A percentile compares a stretch with the other conserved stretches of the same genome.
phyloP scores from a whole-genome alignment of 192 early-diverging fungal species.

The Spizellomyces sp. region DNA sequence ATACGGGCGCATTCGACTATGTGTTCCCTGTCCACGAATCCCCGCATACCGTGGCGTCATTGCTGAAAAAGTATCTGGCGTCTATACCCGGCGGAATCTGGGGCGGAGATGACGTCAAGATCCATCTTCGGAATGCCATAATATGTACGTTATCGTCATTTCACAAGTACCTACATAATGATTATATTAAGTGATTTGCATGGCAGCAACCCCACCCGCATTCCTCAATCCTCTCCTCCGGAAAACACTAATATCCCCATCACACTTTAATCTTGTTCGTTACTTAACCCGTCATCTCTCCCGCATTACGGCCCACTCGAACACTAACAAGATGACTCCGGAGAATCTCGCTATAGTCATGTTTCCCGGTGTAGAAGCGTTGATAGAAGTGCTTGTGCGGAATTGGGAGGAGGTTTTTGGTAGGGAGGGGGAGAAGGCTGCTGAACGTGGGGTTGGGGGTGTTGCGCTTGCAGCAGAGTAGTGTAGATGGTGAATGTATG shows the following conservation, averaged over 20 bases:
- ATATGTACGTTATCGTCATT: no score
- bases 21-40: constrained; percentile 1
- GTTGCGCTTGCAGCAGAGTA: no score
- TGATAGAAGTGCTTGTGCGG: constrained; percentile 29
- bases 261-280: constrained; percentile 29
- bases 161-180: background rate
- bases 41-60: constrained; percentile 15
- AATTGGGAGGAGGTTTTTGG: constrained; percentile 32
- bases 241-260: constrained; percentile 16
- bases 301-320: constrained; percentile 9
- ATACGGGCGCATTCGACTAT: background rate
- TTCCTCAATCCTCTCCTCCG: background rate
- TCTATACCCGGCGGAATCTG: constrained; percentile 17
- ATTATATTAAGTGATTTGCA: background rate
- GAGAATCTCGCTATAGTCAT: constrained; percentile 34
- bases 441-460: no score
- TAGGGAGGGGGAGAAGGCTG: no score
- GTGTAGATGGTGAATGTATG: no score
- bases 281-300: constrained; percentile 34
- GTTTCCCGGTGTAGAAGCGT: constrained; percentile 22
- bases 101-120: background rate
- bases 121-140: no score
- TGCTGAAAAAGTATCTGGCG: constrained; percentile 18
- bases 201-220: background rate
- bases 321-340: constrained; percentile 34